Evolutionary conservation across 495 filamentous ascomycete species (phyloP).

Genomic region (Chlorociboria aeruginascens): DNA sequence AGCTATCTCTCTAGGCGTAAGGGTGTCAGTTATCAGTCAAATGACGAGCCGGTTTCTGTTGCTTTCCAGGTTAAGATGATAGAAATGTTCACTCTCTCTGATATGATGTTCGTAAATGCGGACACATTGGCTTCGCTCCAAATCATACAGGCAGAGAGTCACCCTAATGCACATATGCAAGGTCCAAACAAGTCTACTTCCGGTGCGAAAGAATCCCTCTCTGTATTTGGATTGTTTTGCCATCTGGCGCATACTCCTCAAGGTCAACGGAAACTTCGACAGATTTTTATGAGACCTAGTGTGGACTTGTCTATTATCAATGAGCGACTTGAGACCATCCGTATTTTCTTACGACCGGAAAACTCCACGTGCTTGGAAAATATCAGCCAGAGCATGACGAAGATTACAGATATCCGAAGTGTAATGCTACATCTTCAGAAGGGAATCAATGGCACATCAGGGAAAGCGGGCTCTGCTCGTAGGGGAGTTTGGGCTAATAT

Average conservation of each 20-base stretch:
- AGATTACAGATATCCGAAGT: slow-evolving; percentile 68
- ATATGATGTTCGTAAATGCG: slow-evolving; percentile 75
- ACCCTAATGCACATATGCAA: slow-evolving; percentile 75
- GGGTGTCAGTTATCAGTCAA: slow-evolving; percentile 44
- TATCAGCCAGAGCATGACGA: slow-evolving; percentile 52
- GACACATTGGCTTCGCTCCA: slow-evolving; percentile 77
- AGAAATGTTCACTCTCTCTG: slow-evolving; percentile 65
- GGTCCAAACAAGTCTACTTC: slow-evolving; percentile 55
- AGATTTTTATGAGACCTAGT: slow-evolving; percentile 77
- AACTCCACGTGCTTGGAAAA: slow-evolving; percentile 45
- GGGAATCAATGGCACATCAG: slow-evolving; percentile 54
- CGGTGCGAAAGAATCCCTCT: slow-evolving; percentile 79
- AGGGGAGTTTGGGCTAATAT: slow-evolving; percentile 62
- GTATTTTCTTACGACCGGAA: slow-evolving; percentile 55
- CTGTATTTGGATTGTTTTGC: slow-evolving; percentile 73
- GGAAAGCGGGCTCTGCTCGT: slow-evolving; percentile 43
- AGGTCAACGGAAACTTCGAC: slow-evolving; percentile 62
- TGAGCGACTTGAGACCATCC: slow-evolving; percentile 62
- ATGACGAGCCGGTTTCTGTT: slow-evolving; percentile 33
- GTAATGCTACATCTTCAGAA: slow-evolving; percentile 61
- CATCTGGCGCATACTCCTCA: slow-evolving; percentile 71
- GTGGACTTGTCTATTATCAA: slow-evolving; percentile 52
- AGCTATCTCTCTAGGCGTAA: slow-evolving; percentile 64
- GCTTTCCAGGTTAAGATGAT: slow-evolving; percentile 50
- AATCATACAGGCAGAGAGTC: slow-evolving; percentile 71